Evolutionary conservation across 768 basidiomycete species (phyloP), one percentile per base, ranked within the genome.

Genomic region (Boletus rufocinnamomeus): DNA sequence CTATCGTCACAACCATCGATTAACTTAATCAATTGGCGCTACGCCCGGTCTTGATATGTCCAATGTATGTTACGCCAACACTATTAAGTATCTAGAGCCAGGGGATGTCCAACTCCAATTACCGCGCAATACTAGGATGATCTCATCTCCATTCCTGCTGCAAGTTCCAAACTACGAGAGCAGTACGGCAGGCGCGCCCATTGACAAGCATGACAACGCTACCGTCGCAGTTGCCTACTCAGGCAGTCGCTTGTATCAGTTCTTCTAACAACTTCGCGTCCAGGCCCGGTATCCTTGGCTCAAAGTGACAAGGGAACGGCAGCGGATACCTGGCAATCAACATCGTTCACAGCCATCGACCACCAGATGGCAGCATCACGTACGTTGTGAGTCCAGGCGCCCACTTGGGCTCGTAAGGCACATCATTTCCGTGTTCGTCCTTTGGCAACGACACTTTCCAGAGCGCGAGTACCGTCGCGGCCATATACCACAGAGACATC

Each of bases 1-100:
- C 32, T 23, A 57, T 54, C 62, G 17, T 68, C 56, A 56, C 56
- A 28, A 57, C 58, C 66, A 66, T 66, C 67, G 66, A 67, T 69
- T 53, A 66, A 40, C 46, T 37, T 2, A 21, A 56, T 48, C 49
- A 35, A 17, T 50, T 38, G 2, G 52, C 41, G 21, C 37, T 28
- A 40, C 45, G 8, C n/a, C 35, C 16, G 30, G 16, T 35, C 17
- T n/a, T n/a, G 32, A 45, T 49, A 7, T 27, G 9, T 28, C 2
- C 1, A 27, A 19, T 10, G 4, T 4, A n/a, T 21, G 2, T 10
- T 10, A 41, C 40, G n/a, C n/a, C 5, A 37, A 17, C 23, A 28
- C 19, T 19, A 50, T 16, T 21, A 50, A 14, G 44, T 34, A 34
- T 11, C 21, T 21, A 34, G 32, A 50, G n/a, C 52, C 46, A 50